Evolutionary conservation across 2,329 filamentous ascomycete genomes (phyloP), one percentile per base, ranked within the genome.

Genomic region (Aspergillus fumigatiaffinis): DNA sequence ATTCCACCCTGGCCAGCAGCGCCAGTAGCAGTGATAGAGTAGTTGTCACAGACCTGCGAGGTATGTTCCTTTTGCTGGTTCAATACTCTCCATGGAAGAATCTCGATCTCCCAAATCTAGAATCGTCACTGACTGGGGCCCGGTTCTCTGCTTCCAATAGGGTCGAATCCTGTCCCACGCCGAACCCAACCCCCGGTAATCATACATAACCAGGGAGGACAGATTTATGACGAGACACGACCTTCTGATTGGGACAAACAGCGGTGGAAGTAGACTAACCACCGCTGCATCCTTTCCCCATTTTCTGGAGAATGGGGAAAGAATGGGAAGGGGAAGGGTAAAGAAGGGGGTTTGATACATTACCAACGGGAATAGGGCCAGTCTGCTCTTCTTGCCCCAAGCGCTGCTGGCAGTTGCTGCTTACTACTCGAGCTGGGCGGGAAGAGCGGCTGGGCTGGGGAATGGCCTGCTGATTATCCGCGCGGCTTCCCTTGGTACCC

Each of bases 241-340:
- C 70, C 71, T 1, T 71, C 70, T 4, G 71, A 72, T 59, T 73
- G 71, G 71, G 71, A 73, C 60, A 72, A 72, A 61, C 71, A 73
- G 61, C 70, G 71, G 57, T 73, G 71, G 71, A 73, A 73, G 60
- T 73, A 71, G 61, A 60, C 55, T 38, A 14, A 17, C 32, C 48
- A 32, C 50, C 49, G 21, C 42, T 49, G 17, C 50, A 26, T 44
- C 46, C 48, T 47, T 47, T 47, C 44, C 44, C 44, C 14, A 47
- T 21, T 25, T 25, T 14, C 44, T 14, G 12, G 14, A 23, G 12
- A 47, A 47, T 23, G 44, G 44, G 44, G 44, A 23, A 25, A 47
- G 44, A 6, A 26, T 47, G 44, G 12, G 14, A 25, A 47, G 17
- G 21, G 21, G 44, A 47, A 47, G 23, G 14, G 14, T 10, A 25